Base-by-base conservation (phyloP, 2,329 filamentous ascomycete species). In the Huntiella moniliformis region DNA sequence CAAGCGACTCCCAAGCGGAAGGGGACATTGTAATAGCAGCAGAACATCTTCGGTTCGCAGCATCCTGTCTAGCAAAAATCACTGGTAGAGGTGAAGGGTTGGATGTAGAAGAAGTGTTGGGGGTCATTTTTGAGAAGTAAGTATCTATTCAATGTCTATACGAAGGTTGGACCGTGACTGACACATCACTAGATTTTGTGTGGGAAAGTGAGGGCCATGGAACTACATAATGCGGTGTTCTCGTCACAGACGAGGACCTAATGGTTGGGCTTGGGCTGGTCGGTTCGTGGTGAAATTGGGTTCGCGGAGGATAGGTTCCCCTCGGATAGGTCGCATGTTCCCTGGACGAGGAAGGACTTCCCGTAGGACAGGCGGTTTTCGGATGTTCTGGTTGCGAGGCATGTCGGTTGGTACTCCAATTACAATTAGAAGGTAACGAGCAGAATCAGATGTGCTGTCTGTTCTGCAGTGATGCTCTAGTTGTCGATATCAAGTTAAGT, bases 101-200 rank as follows among this genome's bases (percentile, higher is more conserved):
- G 2, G 88, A 96, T 60, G 85, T 96, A 12, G 88, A 98, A 59
- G 91, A 96, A 57, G 84, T 98, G 5, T 64, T 98, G 38, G 91
- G 91, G 0, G 87, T 98, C 16, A 87, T 98, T 3, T 98, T 98
- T 64, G 88, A 96, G 61, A 96, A 93, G 83, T 93, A 65, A 68
- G 74, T 73, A 33, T 36, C 18, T 37, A 36, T 44, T 15, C 15
- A 28, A 3, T 17, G 2, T 4, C 3, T 33, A 11, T 16, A 17
- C n/a, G 4, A n/a, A 8, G 5, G 18, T 8, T 17, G 8, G 16
- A 17, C 42, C 6, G n/a, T 34, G 3, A 33, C 15, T 42, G n/a
- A 38, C 42, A 38, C 40, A 41, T 10, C 18, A 22, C 6, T 46
- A 73, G 70, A 51, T 74, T 74, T 50, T 74, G 70, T 55, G 69